Evolutionary conservation across 1,284 basidiomycete species (phyloP).

Genomic region (Austroboletus novae-zelandiae): DNA sequence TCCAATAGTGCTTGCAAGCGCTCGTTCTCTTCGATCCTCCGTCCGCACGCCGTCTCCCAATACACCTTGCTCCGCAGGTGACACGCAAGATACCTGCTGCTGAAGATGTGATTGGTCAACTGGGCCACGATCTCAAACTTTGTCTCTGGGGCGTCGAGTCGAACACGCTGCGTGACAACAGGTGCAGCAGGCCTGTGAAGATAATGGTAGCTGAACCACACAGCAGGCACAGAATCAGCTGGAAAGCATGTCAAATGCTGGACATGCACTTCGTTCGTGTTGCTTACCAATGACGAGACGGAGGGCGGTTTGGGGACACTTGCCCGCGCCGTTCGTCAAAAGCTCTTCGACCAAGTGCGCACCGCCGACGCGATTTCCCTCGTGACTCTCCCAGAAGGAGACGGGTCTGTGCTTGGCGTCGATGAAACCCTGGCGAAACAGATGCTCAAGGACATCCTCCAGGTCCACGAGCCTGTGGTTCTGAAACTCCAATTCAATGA

Average conservation of each 20-base stretch:
- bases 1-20: constrained; percentile 35
- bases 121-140: constrained; percentile 40
- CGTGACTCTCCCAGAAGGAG: constrained; percentile 43
- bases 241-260: constrained; percentile 1
- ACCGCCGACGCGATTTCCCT: constrained; percentile 37
- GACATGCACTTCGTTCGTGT: not conserved
- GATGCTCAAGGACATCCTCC: constrained; percentile 48
- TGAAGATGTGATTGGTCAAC: constrained; percentile 46
- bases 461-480: constrained; percentile 40
- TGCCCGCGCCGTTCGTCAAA: constrained; percentile 39
- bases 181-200: constrained; percentile 30
- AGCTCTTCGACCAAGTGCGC: constrained; percentile 39
- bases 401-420: constrained; percentile 41
- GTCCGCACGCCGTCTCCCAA: constrained; percentile 40
- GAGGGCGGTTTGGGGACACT: constrained; percentile 41
- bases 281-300: constrained; percentile 43
- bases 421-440: constrained; percentile 46
- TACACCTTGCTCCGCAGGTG: constrained; percentile 37
- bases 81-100: constrained; percentile 36
- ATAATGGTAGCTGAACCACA: constrained; percentile 47
- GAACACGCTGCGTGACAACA: constrained; percentile 40
- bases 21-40: constrained; percentile 36
- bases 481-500: constrained; percentile 44
- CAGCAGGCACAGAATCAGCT: constrained; percentile 39
- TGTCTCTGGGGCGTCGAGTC: constrained; percentile 30